phyloP scores from a whole-genome alignment of 164 flowering plant genomes.

The Cinnamomum micranthum region DNA sequence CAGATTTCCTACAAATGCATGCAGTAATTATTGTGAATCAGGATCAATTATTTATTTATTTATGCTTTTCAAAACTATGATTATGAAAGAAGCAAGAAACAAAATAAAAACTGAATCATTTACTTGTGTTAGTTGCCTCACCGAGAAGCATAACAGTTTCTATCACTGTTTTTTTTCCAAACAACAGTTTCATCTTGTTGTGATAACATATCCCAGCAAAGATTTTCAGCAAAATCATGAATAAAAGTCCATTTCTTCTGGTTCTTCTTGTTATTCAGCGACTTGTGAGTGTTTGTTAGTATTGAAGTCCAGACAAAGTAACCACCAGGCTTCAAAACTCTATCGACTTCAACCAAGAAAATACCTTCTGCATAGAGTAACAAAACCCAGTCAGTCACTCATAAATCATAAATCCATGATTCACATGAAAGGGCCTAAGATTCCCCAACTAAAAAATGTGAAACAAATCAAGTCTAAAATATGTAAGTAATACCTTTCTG shows the following conservation, averaged over 20 bases:
- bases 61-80: not conserved
- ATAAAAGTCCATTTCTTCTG: constrained; percentile 67
- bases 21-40: constrained; percentile 12
- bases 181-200: constrained; percentile 97
- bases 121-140: constrained; percentile 26
- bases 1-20: constrained; percentile 58
- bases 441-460: not conserved
- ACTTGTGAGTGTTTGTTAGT: constrained; percentile 51
- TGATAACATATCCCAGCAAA: constrained; percentile 88
- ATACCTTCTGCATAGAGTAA: constrained; percentile 63
- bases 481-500: constrained; percentile 54
- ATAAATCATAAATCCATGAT: not conserved
- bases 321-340: constrained; percentile 95
- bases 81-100: not conserved
- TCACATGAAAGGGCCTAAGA: not conserved
- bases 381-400: constrained; percentile 3
- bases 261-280: constrained; percentile 53
- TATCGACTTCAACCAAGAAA: constrained; percentile 77
- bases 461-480: not conserved
- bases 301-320: constrained; percentile 99
- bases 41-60: not conserved
- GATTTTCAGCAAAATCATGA: constrained; percentile 47
- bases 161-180: constrained; percentile 87
- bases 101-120: constrained; percentile 5
- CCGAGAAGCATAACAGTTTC: constrained; percentile 67